Evolutionary conservation across 108 stramenopile species (phyloP).

Genomic region (Seminavis robusta): DNA sequence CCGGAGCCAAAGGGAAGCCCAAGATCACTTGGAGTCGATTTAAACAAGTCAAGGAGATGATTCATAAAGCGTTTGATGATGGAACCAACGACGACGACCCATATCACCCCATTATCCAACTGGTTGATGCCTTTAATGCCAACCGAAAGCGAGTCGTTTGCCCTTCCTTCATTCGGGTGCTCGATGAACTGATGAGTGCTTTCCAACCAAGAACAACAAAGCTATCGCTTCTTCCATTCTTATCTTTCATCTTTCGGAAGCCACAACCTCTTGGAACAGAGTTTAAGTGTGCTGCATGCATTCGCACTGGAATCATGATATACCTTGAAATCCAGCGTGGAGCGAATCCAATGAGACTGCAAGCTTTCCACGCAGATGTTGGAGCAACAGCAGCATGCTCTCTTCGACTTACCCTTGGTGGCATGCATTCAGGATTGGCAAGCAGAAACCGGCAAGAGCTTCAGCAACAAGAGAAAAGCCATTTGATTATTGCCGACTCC

Average conservation of each 20-base stretch:
- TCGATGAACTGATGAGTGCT: constrained; percentile 5
- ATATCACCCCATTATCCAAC: too few relatives aligned
- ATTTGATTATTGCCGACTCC: too few relatives aligned
- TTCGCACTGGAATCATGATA: not conserved
- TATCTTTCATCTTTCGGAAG: constrained; percentile 5
- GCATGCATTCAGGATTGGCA: too few relatives aligned
- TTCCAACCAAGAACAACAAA: constrained; percentile 9
- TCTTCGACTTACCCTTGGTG: too few relatives aligned
- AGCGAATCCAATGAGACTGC: not conserved
- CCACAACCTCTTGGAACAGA: constrained; percentile 15
- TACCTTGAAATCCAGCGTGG: not conserved
- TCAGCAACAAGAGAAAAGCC: too few relatives aligned
- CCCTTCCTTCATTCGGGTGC: not conserved
- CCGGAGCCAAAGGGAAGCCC: too few relatives aligned
- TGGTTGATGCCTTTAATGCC: not conserved
- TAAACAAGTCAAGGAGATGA: too few relatives aligned
- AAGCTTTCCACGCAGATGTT: not conserved
- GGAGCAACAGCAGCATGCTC: not conserved
- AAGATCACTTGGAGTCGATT: too few relatives aligned
- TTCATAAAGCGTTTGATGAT: too few relatives aligned
- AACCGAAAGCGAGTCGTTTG: not conserved
- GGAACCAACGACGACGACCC: too few relatives aligned
- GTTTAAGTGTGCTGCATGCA: too few relatives aligned
- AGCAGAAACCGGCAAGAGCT: too few relatives aligned
- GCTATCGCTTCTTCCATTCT: constrained; percentile 4